phyloP scores from a whole-genome alignment of 2,329 filamentous ascomycete genomes.

The Grosmannia penicillata region DNA sequence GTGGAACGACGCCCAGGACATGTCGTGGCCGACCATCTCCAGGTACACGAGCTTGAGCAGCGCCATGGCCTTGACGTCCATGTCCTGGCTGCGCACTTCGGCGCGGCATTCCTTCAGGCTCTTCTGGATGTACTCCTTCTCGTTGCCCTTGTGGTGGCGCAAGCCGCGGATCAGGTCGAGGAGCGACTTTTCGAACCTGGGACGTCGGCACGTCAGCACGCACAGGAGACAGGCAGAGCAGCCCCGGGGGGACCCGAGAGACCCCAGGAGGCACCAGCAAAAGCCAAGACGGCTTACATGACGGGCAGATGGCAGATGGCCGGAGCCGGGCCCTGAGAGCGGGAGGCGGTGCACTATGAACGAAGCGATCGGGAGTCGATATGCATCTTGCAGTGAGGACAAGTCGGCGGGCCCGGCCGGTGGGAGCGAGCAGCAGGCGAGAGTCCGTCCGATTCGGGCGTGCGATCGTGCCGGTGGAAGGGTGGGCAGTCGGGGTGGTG shows the following conservation, averaged over 20 bases:
- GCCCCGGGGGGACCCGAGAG: too few relatives aligned
- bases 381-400: constrained; percentile 3
- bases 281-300: neutral
- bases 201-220: too few relatives aligned
- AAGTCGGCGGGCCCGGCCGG: neutral
- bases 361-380: neutral
- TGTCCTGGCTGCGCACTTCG: constrained; percentile 85
- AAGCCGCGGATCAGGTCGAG: constrained; percentile 97
- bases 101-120: constrained; percentile 88
- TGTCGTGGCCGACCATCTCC: constrained; percentile 98
- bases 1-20: constrained; percentile 98
- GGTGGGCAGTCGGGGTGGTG: too few relatives aligned
- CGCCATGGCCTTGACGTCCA: constrained; percentile 95
- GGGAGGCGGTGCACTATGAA: too few relatives aligned
- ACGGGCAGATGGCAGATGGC: neutral
- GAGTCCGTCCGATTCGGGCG: too few relatives aligned
- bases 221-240: too few relatives aligned
- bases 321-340: too few relatives aligned
- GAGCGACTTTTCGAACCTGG: constrained; percentile 96
- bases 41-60: constrained; percentile 92
- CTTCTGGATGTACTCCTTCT: constrained; percentile 89
- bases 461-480: neutral
- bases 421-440: neutral
- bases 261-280: too few relatives aligned
- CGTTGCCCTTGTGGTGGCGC: constrained; percentile 86